phyloP scores from a whole-genome alignment of 2,329 filamentous ascomycete species.

The Aspergillus fijiensis region DNA sequence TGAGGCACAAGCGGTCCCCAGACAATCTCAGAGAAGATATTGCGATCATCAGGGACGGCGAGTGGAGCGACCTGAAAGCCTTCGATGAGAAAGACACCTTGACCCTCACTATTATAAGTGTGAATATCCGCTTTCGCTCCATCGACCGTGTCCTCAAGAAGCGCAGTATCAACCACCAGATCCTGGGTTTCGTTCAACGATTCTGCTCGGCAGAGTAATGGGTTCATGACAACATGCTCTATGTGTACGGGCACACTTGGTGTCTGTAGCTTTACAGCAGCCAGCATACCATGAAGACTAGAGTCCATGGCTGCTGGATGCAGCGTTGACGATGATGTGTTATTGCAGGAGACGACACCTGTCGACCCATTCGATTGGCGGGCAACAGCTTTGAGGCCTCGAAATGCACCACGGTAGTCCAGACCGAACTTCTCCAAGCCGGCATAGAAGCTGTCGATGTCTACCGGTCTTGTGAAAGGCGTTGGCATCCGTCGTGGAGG shows the following conservation, averaged over 20 bases:
- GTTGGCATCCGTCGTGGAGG: not conserved
- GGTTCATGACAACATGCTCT: not conserved
- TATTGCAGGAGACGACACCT: not conserved
- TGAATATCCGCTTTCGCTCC: not conserved
- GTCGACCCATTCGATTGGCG: not conserved
- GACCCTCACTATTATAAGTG: not conserved
- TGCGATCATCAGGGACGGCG: not conserved
- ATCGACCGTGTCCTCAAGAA: not conserved
- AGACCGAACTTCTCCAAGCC: not conserved
- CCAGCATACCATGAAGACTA: conserved; percentile 1
- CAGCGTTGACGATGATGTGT: not conserved
- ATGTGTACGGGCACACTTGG: not conserved
- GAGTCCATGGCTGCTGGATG: conserved; percentile 1
- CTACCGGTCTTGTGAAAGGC: not conserved
- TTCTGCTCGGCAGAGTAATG: not conserved
- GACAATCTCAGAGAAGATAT: conserved; percentile 1
- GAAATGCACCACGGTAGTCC: conserved; percentile 5
- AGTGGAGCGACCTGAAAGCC: conserved; percentile 3
- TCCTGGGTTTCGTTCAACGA: not conserved
- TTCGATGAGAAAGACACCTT: not conserved
- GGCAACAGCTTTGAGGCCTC: not conserved
- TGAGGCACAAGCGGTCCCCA: conserved; percentile 4
- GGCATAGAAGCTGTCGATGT: conserved; percentile 3
- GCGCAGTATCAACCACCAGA: not conserved
- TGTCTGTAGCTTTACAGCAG: not conserved